A percentile compares a stretch with the other conserved stretches of the same genome.
Evolutionary conservation across 2,329 filamentous ascomycete genomes (phyloP).

Genomic region (Aspergillus sp.): DNA sequence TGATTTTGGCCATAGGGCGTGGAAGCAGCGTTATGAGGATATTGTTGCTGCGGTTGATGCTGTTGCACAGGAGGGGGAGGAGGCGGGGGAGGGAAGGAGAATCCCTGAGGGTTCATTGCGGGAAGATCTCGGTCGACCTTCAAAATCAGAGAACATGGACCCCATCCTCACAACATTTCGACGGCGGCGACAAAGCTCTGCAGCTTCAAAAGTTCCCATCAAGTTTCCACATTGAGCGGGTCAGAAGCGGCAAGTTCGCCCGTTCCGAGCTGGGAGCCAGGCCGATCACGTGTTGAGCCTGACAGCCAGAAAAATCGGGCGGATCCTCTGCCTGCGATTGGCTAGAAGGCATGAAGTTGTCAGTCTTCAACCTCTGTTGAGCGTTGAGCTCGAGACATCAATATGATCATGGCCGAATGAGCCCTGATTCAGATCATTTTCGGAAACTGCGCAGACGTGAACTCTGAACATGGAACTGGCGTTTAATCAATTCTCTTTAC

Average conservation of each 20-base stretch:
- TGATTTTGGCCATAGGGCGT: slow-evolving; percentile 26
- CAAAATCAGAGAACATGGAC: slow-evolving; percentile 23
- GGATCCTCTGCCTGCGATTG: slow-evolving; percentile 22
- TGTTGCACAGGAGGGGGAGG: slow-evolving; percentile 40
- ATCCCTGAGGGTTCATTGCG: slow-evolving; percentile 43
- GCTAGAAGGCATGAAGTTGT: slow-evolving; percentile 9
- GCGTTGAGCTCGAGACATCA: not conserved
- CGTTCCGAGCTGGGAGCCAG: slow-evolving; percentile 19
- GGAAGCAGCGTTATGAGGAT: slow-evolving; percentile 18
- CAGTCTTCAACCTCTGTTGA: slow-evolving; percentile 1
- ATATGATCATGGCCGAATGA: not conserved
- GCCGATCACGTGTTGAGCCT: slow-evolving; percentile 14
- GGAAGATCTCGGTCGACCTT: slow-evolving; percentile 24
- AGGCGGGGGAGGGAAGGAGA: slow-evolving; percentile 49
- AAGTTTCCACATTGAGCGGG: slow-evolving; percentile 2
- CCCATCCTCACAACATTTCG: slow-evolving; percentile 29
- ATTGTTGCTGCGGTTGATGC: slow-evolving; percentile 20
- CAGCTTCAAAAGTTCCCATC: slow-evolving; percentile 4
- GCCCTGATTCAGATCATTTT: not conserved
- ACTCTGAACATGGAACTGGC: slow-evolving; percentile 19
- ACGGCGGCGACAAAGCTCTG: slow-evolving; percentile 9
- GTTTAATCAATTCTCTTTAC: slow-evolving; percentile 1
- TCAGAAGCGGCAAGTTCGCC: slow-evolving; percentile 20
- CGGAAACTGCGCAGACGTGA: not conserved
- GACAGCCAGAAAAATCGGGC: slow-evolving; percentile 17